A percentile compares a stretch with the other conserved stretches of the same genome.
Conservation (phyloP, 257 asterid genomes). For the Scutellaria barbata region DNA sequence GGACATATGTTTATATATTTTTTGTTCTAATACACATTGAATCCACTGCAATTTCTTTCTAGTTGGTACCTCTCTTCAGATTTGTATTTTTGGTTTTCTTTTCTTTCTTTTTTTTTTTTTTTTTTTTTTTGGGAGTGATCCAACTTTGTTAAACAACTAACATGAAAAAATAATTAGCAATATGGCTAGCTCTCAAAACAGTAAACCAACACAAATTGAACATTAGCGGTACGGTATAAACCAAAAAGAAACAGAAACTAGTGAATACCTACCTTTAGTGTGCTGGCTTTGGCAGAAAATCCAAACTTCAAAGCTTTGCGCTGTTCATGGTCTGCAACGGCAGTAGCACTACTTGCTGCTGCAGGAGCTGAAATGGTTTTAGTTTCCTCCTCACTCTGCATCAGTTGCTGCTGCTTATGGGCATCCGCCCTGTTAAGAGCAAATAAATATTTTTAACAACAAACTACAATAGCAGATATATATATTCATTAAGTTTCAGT, state of each 20-base stretch:
- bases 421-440: slow-evolving; percentile 70
- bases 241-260: slow-evolving; percentile 14
- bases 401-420: slow-evolving; percentile 72
- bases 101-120: too few species aligned
- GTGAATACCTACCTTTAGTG: slow-evolving; percentile 75
- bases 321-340: slow-evolving; percentile 91
- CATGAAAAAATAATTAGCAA: neutral
- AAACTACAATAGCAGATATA: neutral
- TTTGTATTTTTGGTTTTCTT: slow-evolving; percentile 4
- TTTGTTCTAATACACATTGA: neutral
- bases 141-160: neutral
- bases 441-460: slow-evolving; percentile 11
- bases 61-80: slow-evolving; percentile 11
- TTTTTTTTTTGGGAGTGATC: neutral
- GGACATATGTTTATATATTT: neutral
- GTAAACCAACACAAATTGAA: neutral
- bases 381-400: slow-evolving; percentile 64
- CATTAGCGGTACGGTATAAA: neutral
- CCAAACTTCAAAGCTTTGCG: slow-evolving; percentile 88
- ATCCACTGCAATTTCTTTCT: slow-evolving; percentile 3
- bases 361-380: slow-evolving; percentile 42
- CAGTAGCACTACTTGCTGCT: slow-evolving; percentile 62
- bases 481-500: neutral
- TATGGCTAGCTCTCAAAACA: slow-evolving; percentile 2
- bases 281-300: slow-evolving; percentile 74